Evolutionary conservation across 108 stramenopile species (phyloP).

Genomic region (Poteriospumella lacustris): DNA sequence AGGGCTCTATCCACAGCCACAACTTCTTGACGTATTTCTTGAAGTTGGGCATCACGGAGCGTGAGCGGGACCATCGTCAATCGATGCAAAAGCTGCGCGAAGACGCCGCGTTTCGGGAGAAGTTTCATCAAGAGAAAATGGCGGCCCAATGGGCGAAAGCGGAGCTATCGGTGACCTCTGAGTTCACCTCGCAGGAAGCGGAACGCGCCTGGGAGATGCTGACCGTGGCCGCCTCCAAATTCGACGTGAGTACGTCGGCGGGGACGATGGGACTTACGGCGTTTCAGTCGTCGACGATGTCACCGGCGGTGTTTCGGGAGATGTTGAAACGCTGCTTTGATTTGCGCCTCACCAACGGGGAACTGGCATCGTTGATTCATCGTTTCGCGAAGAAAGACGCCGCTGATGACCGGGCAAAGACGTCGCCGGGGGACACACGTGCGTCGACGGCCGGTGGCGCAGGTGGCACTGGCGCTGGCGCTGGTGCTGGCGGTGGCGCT

Average conservation of each 20-base stretch:
- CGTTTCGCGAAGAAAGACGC: not conserved
- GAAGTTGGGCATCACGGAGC: constrained; percentile 21
- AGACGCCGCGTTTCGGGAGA: not conserved
- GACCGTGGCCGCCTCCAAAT: not conserved
- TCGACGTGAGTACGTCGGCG: not conserved
- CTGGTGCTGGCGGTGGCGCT: too few relatives aligned
- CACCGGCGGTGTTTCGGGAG: constrained; percentile 20
- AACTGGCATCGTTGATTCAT: constrained; percentile 10
- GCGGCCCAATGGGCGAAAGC: constrained; percentile 22
- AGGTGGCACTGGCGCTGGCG: too few relatives aligned
- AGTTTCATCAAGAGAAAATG: constrained; percentile 11
- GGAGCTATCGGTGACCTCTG: not conserved
- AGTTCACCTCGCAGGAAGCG: not conserved
- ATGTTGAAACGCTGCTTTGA: constrained; percentile 15
- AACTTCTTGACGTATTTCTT: constrained; percentile 25
- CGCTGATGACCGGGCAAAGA: too few relatives aligned
- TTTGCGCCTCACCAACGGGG: constrained; percentile 13
- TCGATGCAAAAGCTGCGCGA: not conserved
- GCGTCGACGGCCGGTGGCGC: too few relatives aligned
- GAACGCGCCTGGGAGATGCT: constrained; percentile 1
- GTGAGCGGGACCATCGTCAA: not conserved
- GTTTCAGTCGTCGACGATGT: not conserved
- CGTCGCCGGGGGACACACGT: too few relatives aligned
- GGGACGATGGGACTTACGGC: constrained; percentile 22
- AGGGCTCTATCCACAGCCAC: not conserved